phyloP scores from a whole-genome alignment of 306 rosid genomes.

The Quercus dentata region DNA sequence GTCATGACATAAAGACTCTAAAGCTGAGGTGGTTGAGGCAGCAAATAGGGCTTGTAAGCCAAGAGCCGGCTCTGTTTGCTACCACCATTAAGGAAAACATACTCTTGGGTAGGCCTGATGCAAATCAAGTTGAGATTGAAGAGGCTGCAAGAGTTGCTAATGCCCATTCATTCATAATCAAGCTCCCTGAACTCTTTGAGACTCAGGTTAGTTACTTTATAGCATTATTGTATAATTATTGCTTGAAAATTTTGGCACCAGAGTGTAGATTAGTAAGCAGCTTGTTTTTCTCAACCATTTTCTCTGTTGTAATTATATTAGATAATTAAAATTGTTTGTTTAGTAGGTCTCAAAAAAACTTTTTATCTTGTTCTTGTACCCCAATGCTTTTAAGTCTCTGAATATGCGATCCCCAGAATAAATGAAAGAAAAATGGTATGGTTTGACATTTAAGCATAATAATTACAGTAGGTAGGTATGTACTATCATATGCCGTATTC shows the following conservation, averaged over 20 bases:
- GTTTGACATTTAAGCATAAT: background rate
- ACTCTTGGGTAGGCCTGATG: conserved; percentile 92
- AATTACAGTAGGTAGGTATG: conserved; percentile 10
- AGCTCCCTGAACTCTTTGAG: conserved; percentile 87
- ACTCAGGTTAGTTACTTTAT: conserved; percentile 68
- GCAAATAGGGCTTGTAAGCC: conserved; percentile 97
- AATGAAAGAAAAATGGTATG: background rate
- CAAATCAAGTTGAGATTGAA: conserved; percentile 84
- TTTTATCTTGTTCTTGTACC: conserved; percentile 12
- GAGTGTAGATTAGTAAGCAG: background rate
- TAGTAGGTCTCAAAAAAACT: conserved; percentile 9
- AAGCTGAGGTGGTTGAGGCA: conserved; percentile 92
- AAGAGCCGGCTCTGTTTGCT: conserved; percentile 97
- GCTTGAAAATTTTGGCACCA: background rate
- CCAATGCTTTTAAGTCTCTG: background rate
- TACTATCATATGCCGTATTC: background rate
- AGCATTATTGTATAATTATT: background rate
- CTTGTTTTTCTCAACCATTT: conserved; percentile 7
- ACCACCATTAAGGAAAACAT: conserved; percentile 91
- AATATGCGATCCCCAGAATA: too few relatives aligned
- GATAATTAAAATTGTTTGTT: conserved; percentile 19
- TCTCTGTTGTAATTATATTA: background rate
- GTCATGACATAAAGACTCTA: conserved; percentile 80
- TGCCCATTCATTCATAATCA: conserved; percentile 91
- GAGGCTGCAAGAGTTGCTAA: conserved; percentile 98